phyloP scores from a whole-genome alignment of 192 early-diverging fungal species.

The Gamsiella multidivaricata region DNA sequence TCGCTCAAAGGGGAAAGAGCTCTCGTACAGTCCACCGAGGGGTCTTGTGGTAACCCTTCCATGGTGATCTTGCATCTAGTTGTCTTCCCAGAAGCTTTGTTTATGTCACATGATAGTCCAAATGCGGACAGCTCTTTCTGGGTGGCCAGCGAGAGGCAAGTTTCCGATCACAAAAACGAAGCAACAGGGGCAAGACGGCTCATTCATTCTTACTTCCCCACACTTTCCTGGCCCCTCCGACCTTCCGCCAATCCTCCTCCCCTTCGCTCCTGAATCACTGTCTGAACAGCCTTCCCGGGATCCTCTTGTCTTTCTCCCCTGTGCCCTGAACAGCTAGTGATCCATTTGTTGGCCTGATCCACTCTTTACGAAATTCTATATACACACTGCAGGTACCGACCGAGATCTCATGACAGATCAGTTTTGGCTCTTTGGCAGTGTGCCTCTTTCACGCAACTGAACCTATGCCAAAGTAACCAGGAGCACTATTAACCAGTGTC shows the following conservation, averaged over 20 bases:
- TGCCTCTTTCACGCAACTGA: too few relatives aligned
- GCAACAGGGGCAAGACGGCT: background rate
- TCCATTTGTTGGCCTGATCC: constrained; percentile 3
- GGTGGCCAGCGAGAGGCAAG: constrained; percentile 5
- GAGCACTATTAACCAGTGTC: background rate
- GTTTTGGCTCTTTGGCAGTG: background rate
- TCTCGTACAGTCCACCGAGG: too few relatives aligned
- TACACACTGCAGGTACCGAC: constrained; percentile 18
- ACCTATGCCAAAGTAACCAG: background rate
- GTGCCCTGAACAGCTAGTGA: constrained; percentile 6
- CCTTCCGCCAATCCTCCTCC: background rate
- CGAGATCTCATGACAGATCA: constrained; percentile 8
- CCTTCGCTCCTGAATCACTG: background rate
- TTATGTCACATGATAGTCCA: too few relatives aligned
- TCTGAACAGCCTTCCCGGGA: constrained; percentile 13
- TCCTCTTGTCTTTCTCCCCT: background rate
- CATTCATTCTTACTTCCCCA: constrained; percentile 8
- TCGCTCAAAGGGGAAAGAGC: too few relatives aligned
- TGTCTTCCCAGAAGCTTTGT: too few relatives aligned
- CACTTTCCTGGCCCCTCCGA: background rate
- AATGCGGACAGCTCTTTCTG: too few relatives aligned
- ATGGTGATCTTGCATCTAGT: background rate
- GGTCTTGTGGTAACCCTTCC: too few relatives aligned
- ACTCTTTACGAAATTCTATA: background rate
- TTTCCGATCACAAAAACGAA: constrained; percentile 27